These are phyloP conservation scores for Ophiostoma triangulosporum DNA, from an alignment of 2,329 filamentous ascomycete genomes.

Conservation along the genomic window DNA sequence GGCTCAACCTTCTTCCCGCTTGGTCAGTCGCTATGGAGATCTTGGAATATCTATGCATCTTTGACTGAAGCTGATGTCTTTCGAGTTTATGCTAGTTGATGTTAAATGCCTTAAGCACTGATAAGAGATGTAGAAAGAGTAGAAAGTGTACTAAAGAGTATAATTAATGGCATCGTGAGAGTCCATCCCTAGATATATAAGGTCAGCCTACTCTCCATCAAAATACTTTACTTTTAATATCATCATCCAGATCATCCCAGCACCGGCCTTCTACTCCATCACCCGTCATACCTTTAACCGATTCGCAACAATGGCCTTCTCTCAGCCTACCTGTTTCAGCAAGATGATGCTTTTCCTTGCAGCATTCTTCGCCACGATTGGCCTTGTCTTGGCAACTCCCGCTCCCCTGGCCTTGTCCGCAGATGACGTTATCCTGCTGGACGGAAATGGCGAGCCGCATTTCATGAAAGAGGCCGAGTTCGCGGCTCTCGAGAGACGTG, in stretches of 20 bases:
- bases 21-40: not conserved
- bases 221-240: too few relatives aligned
- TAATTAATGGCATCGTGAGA: too few relatives aligned
- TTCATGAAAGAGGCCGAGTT: not conserved
- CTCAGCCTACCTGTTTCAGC: not conserved
- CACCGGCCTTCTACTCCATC: too few relatives aligned
- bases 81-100: too few relatives aligned
- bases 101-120: too few relatives aligned
- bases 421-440: not conserved
- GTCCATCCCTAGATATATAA: too few relatives aligned
- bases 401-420: not conserved
- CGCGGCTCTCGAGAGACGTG: not conserved
- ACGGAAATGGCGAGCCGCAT: not conserved
- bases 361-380: not conserved
- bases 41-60: not conserved
- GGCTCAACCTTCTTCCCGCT: not conserved
- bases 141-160: too few relatives aligned
- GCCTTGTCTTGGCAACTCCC: not conserved
- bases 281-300: not conserved
- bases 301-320: not conserved
- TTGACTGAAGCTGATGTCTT: too few relatives aligned
- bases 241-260: too few relatives aligned
- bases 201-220: too few relatives aligned
- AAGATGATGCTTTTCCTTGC: not conserved
- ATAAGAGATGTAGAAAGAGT: too few relatives aligned